These are phyloP conservation scores for Blepharisma stoltei DNA, from an alignment of 73 alveolate species.

Conservation along the genomic window DNA sequence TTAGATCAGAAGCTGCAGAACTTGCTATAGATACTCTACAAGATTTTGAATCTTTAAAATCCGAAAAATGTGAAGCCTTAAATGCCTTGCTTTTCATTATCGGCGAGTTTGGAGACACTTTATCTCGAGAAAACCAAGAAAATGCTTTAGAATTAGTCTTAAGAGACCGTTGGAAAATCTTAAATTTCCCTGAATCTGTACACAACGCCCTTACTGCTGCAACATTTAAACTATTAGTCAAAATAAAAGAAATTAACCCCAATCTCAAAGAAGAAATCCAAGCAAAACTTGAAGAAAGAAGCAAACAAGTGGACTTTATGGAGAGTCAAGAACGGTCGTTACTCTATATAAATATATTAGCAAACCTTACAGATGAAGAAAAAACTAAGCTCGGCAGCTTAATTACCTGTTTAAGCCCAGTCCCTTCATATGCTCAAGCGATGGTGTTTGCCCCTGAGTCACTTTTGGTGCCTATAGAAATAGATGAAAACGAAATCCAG, in stretches of 20 bases:
- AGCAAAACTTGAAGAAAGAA: not conserved
- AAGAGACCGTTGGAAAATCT: not conserved
- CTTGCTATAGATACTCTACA: not conserved
- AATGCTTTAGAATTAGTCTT: not conserved
- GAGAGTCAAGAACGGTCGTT: not conserved
- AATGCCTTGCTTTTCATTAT: slow-evolving; percentile 13
- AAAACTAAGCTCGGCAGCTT: not conserved
- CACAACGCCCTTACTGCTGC: slow-evolving; percentile 16
- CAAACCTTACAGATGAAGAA: not conserved
- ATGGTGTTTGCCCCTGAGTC: slow-evolving; percentile 14
- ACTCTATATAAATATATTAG: not conserved
- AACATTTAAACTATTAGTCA: not conserved
- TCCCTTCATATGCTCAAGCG: not conserved
- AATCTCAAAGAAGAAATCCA: not conserved
- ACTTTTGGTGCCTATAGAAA: not conserved
- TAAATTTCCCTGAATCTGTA: slow-evolving; percentile 11
- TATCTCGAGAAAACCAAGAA: not conserved
- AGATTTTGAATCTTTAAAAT: not conserved
- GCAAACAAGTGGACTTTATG: not conserved
- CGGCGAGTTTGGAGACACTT: not conserved
- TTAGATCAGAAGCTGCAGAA: slow-evolving; percentile 17
- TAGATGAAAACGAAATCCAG: slow-evolving; percentile 1
- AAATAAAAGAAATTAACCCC: not conserved
- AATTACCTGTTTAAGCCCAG: not conserved
- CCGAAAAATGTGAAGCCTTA: slow-evolving; percentile 28